Evolutionary conservation across 2,329 filamentous ascomycete species (phyloP).

Genomic region (Fusarium aywerte): DNA sequence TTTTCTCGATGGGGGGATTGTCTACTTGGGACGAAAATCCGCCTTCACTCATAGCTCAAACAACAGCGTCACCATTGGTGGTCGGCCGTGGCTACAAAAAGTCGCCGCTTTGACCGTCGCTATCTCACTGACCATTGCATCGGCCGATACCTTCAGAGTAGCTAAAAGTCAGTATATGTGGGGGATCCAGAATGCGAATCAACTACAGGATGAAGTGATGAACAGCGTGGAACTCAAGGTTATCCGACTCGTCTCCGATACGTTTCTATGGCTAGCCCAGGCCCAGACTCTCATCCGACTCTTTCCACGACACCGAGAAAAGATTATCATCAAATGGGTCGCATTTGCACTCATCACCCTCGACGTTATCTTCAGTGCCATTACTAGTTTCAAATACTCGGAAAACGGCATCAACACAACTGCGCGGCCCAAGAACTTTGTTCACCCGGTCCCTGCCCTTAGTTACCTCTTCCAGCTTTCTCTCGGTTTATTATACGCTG

Average conservation of each 20-base stretch:
- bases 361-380: slow-evolving; percentile 88
- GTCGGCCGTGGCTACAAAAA: slow-evolving; percentile 92
- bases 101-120: slow-evolving; percentile 78
- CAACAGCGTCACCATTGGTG: slow-evolving; percentile 84
- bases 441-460: slow-evolving; percentile 88
- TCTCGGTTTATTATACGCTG: slow-evolving; percentile 86
- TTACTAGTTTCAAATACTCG: slow-evolving; percentile 82
- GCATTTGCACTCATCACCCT: slow-evolving; percentile 93
- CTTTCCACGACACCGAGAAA: slow-evolving; percentile 96
- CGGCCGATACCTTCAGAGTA: slow-evolving; percentile 87
- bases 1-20: slow-evolving; percentile 86
- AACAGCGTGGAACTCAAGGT: slow-evolving; percentile 87
- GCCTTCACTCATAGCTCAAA: slow-evolving; percentile 87
- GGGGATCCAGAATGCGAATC: slow-evolving; percentile 82
- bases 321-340: slow-evolving; percentile 98
- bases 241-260: slow-evolving; percentile 92
- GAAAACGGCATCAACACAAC: slow-evolving; percentile 63
- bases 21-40: slow-evolving; percentile 82
- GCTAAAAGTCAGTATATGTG: slow-evolving; percentile 82
- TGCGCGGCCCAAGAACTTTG: slow-evolving; percentile 77
- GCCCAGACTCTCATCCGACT: slow-evolving; percentile 95
- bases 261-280: slow-evolving; percentile 96
- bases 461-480: slow-evolving; percentile 92
- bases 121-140: slow-evolving; percentile 92
- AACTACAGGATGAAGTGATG: slow-evolving; percentile 81